Evolutionary conservation across 352 stramenopile species (phyloP), one percentile per base, ranked within the genome.

Genomic region (Thraustotheca clavata): DNA sequence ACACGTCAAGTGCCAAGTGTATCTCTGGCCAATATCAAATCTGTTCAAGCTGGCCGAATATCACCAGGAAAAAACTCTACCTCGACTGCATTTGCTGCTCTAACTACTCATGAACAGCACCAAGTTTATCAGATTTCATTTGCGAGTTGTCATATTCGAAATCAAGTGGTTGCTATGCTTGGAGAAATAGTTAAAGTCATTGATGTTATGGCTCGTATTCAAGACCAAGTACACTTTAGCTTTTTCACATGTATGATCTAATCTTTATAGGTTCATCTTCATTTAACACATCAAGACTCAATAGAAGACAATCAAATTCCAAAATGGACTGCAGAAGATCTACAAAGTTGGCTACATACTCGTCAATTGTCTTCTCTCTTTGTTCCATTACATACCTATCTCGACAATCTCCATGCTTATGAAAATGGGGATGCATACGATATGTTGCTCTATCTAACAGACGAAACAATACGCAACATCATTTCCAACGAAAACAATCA

Each of bases 141-240:
- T 22, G 27, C 54, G 8, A 47, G 22, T 3, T 1, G 20, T 3
- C 12, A 8, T 18, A 14, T 27, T 24, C 54, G 54, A 26, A 40
- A 62, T 40, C 11, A 7, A 4, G 27, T 62, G 14, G 29, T 62
- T 26, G 2, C 34, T 20, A 62, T 41, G n/a, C 38, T 62, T 40
- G 1, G 35, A 29, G 54, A 47, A 14, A 47, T 62, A 35, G 12
- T 62, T 40, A 49, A 62, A n/a, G 54, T 62, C 18, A 24, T 62
- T 40, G 54, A 62, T 27, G 54, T 62, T 29, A 62, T 62, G 54
- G 32, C 54, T 36, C 22, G 29, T 11, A 29, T 62, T 16, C 33
- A 62, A 24, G 54, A 62, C 35, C 54, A 62, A 8, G 54, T 62
- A 20, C 2, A 2, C n/a, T 11, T 11, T 14, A 24, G 31, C 39